These are phyloP conservation scores for Starmerella vitae DNA, from an alignment of 805 yeast genomes.

Conservation along the genomic window DNA sequence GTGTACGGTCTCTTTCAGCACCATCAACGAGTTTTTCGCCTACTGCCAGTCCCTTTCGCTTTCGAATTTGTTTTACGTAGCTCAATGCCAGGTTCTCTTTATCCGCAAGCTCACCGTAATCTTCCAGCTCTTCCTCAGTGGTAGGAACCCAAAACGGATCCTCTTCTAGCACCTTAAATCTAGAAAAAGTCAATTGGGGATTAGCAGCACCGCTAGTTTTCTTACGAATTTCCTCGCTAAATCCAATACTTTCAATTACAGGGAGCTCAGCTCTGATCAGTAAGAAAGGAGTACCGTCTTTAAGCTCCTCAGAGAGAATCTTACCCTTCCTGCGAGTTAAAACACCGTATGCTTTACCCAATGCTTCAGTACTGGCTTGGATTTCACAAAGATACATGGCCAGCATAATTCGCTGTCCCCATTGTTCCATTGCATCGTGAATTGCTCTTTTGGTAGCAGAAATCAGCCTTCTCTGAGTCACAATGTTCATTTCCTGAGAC, in stretches of 20 bases:
- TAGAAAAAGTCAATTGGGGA: slow-evolving; percentile 85
- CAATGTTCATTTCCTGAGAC: slow-evolving; percentile 13
- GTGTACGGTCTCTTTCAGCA: slow-evolving; percentile 65
- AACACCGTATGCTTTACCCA: slow-evolving; percentile 91
- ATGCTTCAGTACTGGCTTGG: slow-evolving; percentile 85
- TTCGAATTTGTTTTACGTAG: slow-evolving; percentile 71
- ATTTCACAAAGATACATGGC: slow-evolving; percentile 92
- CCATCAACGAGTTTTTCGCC: slow-evolving; percentile 82
- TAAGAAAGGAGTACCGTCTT: slow-evolving; percentile 96
- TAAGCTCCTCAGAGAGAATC: slow-evolving; percentile 83
- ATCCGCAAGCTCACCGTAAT: slow-evolving; percentile 83
- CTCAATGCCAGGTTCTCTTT: slow-evolving; percentile 78
- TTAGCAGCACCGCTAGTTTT: slow-evolving; percentile 93
- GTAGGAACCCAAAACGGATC: slow-evolving; percentile 99
- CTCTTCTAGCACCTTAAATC: slow-evolving; percentile 70
- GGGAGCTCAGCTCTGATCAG: slow-evolving; percentile 75
- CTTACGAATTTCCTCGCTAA: slow-evolving; percentile 86
- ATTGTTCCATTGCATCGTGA: slow-evolving; percentile 53
- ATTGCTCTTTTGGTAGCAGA: slow-evolving; percentile 61
- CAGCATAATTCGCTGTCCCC: slow-evolving; percentile 81
- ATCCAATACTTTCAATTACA: slow-evolving; percentile 92
- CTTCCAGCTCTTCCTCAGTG: slow-evolving; percentile 91
- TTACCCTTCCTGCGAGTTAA: slow-evolving; percentile 79
- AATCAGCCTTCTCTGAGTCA: slow-evolving; percentile 50
- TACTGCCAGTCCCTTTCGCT: slow-evolving; percentile 75